Evolutionary conservation across 768 basidiomycete genomes (phyloP).

Genomic region (Mycena leptocephala): DNA sequence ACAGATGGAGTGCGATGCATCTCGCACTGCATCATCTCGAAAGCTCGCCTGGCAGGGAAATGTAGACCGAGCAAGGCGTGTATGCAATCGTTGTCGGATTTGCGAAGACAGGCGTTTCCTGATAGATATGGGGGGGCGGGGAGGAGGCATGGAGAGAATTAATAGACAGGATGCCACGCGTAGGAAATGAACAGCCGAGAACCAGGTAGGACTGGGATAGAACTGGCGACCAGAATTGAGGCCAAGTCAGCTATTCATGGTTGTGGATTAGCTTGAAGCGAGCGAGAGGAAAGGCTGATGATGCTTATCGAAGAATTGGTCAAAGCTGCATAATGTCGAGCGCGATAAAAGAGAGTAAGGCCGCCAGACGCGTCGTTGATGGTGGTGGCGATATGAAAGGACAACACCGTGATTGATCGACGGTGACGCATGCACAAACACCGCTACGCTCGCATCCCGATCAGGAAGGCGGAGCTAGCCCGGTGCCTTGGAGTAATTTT

Average conservation of each 20-base stretch:
- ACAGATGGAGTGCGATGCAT: too few species aligned
- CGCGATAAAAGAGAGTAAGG: neutral
- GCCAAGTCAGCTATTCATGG: neutral
- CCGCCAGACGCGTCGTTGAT: too few species aligned
- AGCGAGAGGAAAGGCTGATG: too few species aligned
- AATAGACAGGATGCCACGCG: neutral
- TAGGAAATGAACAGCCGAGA: neutral
- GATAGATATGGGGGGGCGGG: neutral
- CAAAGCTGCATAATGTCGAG: neutral
- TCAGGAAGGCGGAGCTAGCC: neutral
- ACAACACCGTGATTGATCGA: neutral
- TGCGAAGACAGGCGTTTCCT: neutral
- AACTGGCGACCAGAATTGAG: too few species aligned
- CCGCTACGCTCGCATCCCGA: neutral
- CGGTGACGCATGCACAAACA: neutral
- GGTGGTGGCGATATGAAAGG: too few species aligned
- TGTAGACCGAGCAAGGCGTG: neutral
- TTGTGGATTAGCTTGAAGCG: neutral
- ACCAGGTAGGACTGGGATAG: neutral
- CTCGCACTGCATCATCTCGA: too few species aligned
- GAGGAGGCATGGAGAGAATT: neutral
- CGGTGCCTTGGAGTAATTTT: too few species aligned
- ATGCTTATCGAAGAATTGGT: neutral
- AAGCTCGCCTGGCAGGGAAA: neutral
- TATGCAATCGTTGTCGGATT: neutral